Evolutionary conservation across 805 yeast species (phyloP), one percentile per base, ranked within the genome.

Genomic region (Yamadazyma ubonensis): DNA sequence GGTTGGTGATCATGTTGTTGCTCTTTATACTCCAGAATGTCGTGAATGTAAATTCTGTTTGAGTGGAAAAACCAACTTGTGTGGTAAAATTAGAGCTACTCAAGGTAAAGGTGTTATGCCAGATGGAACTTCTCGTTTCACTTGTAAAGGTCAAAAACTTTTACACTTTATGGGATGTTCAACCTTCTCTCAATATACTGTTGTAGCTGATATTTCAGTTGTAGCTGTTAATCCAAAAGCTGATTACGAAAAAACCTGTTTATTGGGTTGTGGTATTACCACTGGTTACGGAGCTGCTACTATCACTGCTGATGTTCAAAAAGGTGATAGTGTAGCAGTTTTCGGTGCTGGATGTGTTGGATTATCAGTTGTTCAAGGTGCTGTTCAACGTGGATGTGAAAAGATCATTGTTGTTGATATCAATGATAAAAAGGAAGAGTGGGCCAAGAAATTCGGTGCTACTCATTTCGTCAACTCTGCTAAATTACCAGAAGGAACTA

Each of bases 71-170:
- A 91, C 99, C 59, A 93, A 93, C 71, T 76, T 93, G 61, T 93
- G 99, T 75, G 87, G 93, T 48, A 76, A 95, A 55, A 91, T 93
- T 53, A 83, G 99, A 70, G 95, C 87, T 40, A 95, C 99, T 42
- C 99, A 93, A 65, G 98, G 99, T 62, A 83, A 86, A 59, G 99
- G 99, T 63, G 84, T 91, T 43, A 86, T 93, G 96, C 99, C 99
- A 47, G 99, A 93, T 61, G 99, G 98, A 15, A 91, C 99, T 36
- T 65, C 86, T 32, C 81, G 99, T 65, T 91, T 93, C 73, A 79
- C 75, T 49, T 80, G 85, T 61, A 81, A 82, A 57, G 99, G 99
- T 51, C 76, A 93, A 70, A 77, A 81, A 31, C 66, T 93, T 40
- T 73, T 81, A 55, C 98, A 93, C 67, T 93, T 87, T 65, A 93